Percentiles rank a stretch among this genome's conserved stretches.
Conservation (phyloP, 805 yeast genomes). For the Starmerella kuoi region DNA sequence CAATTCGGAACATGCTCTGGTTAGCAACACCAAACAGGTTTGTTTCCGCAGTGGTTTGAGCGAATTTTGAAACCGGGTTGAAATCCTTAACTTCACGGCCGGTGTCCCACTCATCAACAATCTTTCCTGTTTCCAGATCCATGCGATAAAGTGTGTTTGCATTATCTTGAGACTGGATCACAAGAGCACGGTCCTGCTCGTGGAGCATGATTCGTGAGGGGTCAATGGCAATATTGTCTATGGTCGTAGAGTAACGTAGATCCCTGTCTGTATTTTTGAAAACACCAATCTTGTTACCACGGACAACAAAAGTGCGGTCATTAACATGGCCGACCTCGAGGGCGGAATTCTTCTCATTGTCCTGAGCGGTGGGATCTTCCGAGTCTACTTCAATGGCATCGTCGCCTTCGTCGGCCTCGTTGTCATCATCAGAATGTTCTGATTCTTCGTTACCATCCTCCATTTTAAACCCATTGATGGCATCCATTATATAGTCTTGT, state of each 20-base stretch:
- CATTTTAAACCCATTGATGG: constrained; percentile 36
- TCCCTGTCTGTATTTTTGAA: constrained; percentile 43
- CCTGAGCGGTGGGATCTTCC: constrained; percentile 17
- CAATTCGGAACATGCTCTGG: constrained; percentile 59
- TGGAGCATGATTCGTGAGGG: constrained; percentile 69
- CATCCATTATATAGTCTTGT: constrained; percentile 44
- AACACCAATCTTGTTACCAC: constrained; percentile 72
- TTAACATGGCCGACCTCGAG: constrained; percentile 59
- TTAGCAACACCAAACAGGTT: constrained; percentile 59
- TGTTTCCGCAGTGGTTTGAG: constrained; percentile 61
- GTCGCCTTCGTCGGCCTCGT: constrained; percentile 24
- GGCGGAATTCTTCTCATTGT: constrained; percentile 42
- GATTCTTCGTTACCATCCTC: constrained; percentile 28
- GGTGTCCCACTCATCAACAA: constrained; percentile 70
- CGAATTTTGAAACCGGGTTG: constrained; percentile 61
- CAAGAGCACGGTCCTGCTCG: constrained; percentile 54
- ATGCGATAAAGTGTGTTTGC: constrained; percentile 45
- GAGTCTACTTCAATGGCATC: constrained; percentile 19
- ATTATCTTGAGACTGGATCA: constrained; percentile 45
- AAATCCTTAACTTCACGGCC: constrained; percentile 36
- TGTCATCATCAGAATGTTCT: constrained; percentile 27
- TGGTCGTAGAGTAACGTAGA: constrained; percentile 55
- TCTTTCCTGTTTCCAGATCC: constrained; percentile 69
- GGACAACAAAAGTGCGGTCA: constrained; percentile 64
- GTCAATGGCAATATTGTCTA: constrained; percentile 41